phyloP scores from a whole-genome alignment of 257 asterid species.

The Echium plantagineum region DNA sequence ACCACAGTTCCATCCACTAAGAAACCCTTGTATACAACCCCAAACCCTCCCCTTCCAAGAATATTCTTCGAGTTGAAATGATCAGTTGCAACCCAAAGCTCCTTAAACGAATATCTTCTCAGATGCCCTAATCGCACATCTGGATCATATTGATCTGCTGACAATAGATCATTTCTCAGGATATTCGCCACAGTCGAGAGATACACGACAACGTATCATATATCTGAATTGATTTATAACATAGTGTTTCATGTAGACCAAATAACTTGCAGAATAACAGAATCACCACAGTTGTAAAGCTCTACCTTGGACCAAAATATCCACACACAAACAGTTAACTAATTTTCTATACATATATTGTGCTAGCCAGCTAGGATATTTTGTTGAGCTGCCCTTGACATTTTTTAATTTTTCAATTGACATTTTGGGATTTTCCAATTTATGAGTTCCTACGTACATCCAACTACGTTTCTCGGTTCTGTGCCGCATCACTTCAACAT shows the following conservation, averaged over 20 bases:
- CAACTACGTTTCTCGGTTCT: too few relatives aligned
- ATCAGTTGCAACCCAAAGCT: slow-evolving; percentile 74
- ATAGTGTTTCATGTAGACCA: too few relatives aligned
- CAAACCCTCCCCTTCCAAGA: slow-evolving; percentile 88
- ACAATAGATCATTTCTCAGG: slow-evolving; percentile 4
- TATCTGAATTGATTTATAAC: neutral
- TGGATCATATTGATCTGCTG: slow-evolving; percentile 81
- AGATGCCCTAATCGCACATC: slow-evolving; percentile 88
- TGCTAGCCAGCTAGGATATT: too few relatives aligned
- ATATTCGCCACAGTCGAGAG: neutral
- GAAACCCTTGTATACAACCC: slow-evolving; percentile 74
- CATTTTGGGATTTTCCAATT: too few relatives aligned
- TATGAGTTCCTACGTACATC: too few relatives aligned
- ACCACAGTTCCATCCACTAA: slow-evolving; percentile 68
- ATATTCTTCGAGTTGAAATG: slow-evolving; percentile 74
- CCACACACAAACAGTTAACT: too few relatives aligned
- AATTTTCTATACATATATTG: too few relatives aligned
- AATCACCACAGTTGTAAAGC: neutral
- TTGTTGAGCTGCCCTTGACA: too few relatives aligned
- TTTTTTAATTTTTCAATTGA: too few relatives aligned
- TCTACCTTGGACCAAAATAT: neutral
- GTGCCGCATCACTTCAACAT: too few relatives aligned
- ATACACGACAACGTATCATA: neutral
- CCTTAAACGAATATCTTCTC: slow-evolving; percentile 70
- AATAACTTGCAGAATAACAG: neutral